These are phyloP conservation scores for Globisporangium nunn DNA, from an alignment of 352 stramenopile species.

Conservation along the genomic window DNA sequence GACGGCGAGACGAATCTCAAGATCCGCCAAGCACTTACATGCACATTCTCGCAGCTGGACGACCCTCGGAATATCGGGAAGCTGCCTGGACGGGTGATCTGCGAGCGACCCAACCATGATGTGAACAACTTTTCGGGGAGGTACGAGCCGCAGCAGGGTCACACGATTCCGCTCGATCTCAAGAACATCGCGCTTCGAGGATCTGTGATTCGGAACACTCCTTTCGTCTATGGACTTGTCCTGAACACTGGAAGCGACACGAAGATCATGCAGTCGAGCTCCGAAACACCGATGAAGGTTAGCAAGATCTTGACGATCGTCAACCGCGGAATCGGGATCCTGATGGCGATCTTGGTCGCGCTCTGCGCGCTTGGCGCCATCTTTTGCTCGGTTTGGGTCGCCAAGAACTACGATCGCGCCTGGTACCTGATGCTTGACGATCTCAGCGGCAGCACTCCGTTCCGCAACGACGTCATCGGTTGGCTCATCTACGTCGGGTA, in stretches of 20 bases:
- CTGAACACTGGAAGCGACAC: slow-evolving; percentile 79
- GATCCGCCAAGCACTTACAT: slow-evolving; percentile 71
- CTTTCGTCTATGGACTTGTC: slow-evolving; percentile 72
- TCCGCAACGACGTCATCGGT: slow-evolving; percentile 63
- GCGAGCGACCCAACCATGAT: slow-evolving; percentile 81
- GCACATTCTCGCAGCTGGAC: slow-evolving; percentile 76
- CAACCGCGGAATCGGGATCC: slow-evolving; percentile 64
- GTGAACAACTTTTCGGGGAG: slow-evolving; percentile 82
- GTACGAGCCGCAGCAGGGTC: slow-evolving; percentile 64
- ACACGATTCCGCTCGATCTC: slow-evolving; percentile 78
- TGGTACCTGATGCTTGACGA: slow-evolving; percentile 71
- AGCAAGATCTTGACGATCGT: slow-evolving; percentile 84
- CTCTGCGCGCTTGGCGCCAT: slow-evolving; percentile 71
- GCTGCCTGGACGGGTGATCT: slow-evolving; percentile 60
- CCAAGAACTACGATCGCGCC: slow-evolving; percentile 38
- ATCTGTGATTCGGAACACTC: slow-evolving; percentile 81
- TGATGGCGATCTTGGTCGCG: slow-evolving; percentile 63
- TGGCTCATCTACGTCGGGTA: slow-evolving; percentile 78
- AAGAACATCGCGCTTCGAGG: slow-evolving; percentile 80
- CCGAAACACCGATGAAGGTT: slow-evolving; percentile 61
- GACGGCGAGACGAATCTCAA: slow-evolving; percentile 87
- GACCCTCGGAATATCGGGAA: slow-evolving; percentile 60
- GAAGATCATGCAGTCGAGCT: slow-evolving; percentile 85
- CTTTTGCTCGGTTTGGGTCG: slow-evolving; percentile 66
- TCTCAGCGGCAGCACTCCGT: slow-evolving; percentile 50